These are phyloP conservation scores for Saccharum hybrid DNA, from an alignment of 202 grass and related monocot genomes.

Conservation along the genomic window DNA sequence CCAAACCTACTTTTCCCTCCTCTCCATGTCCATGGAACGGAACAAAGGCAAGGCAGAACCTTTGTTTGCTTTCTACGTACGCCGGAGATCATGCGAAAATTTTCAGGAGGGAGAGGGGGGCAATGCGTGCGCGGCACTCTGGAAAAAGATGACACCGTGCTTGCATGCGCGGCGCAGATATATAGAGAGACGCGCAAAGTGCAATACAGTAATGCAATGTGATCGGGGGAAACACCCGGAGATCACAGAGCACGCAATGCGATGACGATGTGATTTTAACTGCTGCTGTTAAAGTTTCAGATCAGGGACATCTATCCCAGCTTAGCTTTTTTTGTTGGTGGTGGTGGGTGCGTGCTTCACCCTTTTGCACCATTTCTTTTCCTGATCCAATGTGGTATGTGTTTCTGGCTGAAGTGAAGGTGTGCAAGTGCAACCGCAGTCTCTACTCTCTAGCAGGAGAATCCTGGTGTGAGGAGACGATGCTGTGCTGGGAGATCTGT, in stretches of 20 bases:
- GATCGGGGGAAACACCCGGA: not conserved
- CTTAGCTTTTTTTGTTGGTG: too few relatives aligned
- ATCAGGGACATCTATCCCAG: not conserved
- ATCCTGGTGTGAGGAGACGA: too few relatives aligned
- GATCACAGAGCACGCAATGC: constrained; percentile 12
- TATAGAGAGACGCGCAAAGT: not conserved
- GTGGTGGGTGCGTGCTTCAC: too few relatives aligned
- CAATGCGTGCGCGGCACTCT: not conserved
- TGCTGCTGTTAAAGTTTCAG: not conserved
- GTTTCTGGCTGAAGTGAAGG: too few relatives aligned
- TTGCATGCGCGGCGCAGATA: not conserved
- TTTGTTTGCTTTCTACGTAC: constrained; percentile 21
- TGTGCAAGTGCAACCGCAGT: too few relatives aligned
- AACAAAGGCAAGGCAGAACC: not conserved
- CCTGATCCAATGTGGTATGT: too few relatives aligned
- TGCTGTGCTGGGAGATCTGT: too few relatives aligned
- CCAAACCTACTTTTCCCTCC: not conserved
- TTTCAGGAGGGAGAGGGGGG: not conserved
- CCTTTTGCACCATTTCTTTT: too few relatives aligned
- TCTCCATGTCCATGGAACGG: not conserved
- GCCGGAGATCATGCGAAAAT: not conserved
- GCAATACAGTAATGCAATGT: too few relatives aligned
- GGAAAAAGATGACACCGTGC: not conserved
- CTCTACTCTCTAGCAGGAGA: too few relatives aligned
- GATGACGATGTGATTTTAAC: not conserved